Conservation (phyloP, 352 stramenopile genomes). For the Phytophthora capsici region DNA sequence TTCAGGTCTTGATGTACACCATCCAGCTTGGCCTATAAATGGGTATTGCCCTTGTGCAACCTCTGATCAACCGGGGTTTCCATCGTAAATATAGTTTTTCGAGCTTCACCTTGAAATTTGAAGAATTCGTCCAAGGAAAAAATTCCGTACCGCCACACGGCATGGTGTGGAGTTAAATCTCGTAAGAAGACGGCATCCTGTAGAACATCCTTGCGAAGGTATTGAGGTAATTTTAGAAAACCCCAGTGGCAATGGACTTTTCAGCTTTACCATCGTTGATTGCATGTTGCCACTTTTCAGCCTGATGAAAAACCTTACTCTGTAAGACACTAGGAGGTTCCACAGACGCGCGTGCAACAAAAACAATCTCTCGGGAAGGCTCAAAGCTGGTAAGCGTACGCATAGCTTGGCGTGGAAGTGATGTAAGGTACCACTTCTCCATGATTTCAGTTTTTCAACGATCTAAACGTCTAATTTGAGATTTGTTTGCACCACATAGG, state of each 20-base stretch:
- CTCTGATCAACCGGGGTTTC: not conserved
- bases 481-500: no score
- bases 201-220: not conserved
- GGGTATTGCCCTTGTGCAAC: not conserved
- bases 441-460: constrained; percentile 12
- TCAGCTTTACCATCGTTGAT: not conserved
- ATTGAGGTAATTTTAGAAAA: not conserved
- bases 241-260: not conserved
- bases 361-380: not conserved
- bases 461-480: no score
- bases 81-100: not conserved
- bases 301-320: not conserved
- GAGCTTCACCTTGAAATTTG: not conserved
- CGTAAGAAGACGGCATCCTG: not conserved
- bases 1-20: not conserved
- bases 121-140: not conserved
- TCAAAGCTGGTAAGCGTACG: constrained; percentile 7
- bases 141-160: not conserved
- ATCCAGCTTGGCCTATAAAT: not conserved
- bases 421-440: constrained; percentile 14
- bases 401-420: constrained; percentile 7
- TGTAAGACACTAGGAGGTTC: not conserved
- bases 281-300: not conserved
- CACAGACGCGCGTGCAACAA: no score
- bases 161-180: not conserved